Evolutionary conservation across 148 eudicot genomes (phyloP).

Genomic region (Talinum fruticosum): DNA sequence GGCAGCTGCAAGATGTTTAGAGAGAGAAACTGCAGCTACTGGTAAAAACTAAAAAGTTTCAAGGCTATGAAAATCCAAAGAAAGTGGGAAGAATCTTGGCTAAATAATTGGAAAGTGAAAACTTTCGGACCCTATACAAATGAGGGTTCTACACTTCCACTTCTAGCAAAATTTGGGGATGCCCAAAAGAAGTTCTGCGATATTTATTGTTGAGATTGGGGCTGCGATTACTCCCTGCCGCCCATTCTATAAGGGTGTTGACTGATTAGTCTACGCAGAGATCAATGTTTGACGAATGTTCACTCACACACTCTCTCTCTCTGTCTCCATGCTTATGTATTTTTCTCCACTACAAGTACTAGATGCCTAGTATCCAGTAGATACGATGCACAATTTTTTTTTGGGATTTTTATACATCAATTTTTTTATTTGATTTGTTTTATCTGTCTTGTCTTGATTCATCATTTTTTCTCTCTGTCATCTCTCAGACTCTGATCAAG

Average conservation of each 20-base stretch:
- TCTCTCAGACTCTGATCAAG: too few species aligned
- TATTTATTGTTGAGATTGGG: neutral
- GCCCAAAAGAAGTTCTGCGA: neutral
- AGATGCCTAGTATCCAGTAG: too few species aligned
- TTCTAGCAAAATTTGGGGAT: neutral
- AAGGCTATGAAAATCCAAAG: neutral
- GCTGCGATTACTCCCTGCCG: neutral
- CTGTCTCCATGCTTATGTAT: neutral
- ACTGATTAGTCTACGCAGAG: slow-evolving; percentile 1
- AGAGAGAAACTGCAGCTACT: neutral
- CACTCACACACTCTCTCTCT: too few species aligned
- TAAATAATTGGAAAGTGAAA: neutral
- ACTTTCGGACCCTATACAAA: neutral
- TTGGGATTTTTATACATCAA: too few species aligned
- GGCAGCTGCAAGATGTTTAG: neutral
- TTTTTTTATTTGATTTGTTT: too few species aligned
- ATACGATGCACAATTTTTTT: too few species aligned
- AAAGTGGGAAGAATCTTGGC: neutral
- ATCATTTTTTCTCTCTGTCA: too few species aligned
- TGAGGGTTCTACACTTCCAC: too few species aligned
- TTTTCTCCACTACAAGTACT: too few species aligned
- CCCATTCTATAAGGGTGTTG: slow-evolving; percentile 3
- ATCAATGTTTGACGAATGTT: slow-evolving; percentile 7
- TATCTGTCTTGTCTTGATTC: too few species aligned
- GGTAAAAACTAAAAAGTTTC: neutral